Evolutionary conservation across 768 basidiomycete genomes (phyloP).

Genomic region (Leccinellum albellum): DNA sequence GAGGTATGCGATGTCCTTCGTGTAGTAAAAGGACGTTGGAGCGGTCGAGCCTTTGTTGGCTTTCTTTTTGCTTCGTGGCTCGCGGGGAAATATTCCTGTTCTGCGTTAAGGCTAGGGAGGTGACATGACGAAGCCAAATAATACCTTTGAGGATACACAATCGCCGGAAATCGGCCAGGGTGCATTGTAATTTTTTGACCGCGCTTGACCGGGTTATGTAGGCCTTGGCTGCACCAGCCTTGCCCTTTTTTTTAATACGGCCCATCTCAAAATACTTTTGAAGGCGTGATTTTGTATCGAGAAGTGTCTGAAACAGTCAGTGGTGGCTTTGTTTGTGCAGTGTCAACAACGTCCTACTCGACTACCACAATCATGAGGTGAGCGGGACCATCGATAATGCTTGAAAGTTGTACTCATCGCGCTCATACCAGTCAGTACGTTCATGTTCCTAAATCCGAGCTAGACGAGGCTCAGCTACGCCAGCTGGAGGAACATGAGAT

Average conservation of each 20-base stretch:
- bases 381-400: slow-evolving; percentile 6
- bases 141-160: slow-evolving; percentile 96
- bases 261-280: slow-evolving; percentile 48
- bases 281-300: background rate
- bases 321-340: slow-evolving; percentile 27
- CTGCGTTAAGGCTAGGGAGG: slow-evolving; percentile 9
- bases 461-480: slow-evolving; percentile 94
- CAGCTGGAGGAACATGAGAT: slow-evolving; percentile 98
- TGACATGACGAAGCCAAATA: slow-evolving; percentile 2
- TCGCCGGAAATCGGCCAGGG: slow-evolving; percentile 92
- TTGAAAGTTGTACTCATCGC: slow-evolving; percentile 7
- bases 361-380: slow-evolving; percentile 31
- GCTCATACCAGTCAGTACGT: slow-evolving; percentile 77
- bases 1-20: slow-evolving; percentile 96
- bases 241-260: slow-evolving; percentile 77
- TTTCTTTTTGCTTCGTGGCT: slow-evolving; percentile 85
- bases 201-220: slow-evolving; percentile 89
- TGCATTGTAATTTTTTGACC: slow-evolving; percentile 93
- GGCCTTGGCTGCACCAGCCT: slow-evolving; percentile 88
- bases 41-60: slow-evolving; percentile 98
- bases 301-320: background rate
- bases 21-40: slow-evolving; percentile 96
- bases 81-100: slow-evolving; percentile 93
- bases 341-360: slow-evolving; percentile 26
- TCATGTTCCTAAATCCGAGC: slow-evolving; percentile 93